phyloP scores from a whole-genome alignment of 306 rosid genomes.

The Vachellia pachyceras region DNA sequence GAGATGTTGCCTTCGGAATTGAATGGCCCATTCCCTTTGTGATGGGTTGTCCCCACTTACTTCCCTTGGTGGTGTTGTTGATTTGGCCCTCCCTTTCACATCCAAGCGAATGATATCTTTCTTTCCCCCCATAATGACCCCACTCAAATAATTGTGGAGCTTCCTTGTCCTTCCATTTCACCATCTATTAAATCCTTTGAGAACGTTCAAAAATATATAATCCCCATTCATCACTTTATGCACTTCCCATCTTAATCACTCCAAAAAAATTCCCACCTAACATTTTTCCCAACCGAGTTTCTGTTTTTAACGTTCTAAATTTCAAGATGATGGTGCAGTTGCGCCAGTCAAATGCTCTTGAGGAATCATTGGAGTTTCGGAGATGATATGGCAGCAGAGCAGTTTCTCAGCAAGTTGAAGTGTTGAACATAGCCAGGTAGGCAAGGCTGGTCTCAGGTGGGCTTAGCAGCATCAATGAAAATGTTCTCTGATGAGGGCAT shows the following conservation, averaged over 20 bases:
- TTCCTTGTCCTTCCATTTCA: neutral
- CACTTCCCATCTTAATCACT: too few relatives aligned
- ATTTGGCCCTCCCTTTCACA: neutral
- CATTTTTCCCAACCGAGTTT: neutral
- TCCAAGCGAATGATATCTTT: neutral
- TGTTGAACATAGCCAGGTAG: too few relatives aligned
- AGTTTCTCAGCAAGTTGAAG: too few relatives aligned
- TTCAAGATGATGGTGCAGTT: neutral
- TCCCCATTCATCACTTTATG: too few relatives aligned
- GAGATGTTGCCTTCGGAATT: neutral
- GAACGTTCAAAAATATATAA: too few relatives aligned
- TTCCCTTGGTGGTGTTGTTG: neutral
- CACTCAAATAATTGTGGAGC: neutral
- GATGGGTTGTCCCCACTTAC: neutral
- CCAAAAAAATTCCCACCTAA: neutral
- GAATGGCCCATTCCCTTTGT: neutral
- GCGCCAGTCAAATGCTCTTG: too few relatives aligned
- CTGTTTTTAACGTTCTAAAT: neutral
- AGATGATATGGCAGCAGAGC: constrained; percentile 1
- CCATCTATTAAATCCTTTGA: neutral
- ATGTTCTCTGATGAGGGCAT: neutral
- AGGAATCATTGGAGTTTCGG: neutral
- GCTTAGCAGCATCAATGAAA: too few relatives aligned
- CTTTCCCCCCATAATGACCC: neutral
- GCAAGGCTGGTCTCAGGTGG: too few relatives aligned